Conservation (phyloP, 768 basidiomycete species). For the Cystofilobasidium bisporidii region DNA sequence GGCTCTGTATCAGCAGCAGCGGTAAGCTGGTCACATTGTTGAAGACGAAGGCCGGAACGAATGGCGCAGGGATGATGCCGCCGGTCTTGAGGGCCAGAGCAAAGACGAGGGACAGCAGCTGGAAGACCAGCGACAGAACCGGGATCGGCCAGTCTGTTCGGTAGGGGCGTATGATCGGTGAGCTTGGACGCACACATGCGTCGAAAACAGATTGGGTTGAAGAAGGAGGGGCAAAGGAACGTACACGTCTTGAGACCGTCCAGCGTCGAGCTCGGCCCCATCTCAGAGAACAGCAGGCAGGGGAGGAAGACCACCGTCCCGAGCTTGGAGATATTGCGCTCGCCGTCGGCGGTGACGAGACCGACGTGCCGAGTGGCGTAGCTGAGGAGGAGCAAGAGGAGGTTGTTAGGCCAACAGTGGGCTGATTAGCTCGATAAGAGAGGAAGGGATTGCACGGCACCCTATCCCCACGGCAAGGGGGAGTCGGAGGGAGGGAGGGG, state of each 20-base stretch:
- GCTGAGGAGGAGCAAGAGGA: neutral
- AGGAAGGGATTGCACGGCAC: no score
- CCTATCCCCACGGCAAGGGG: no score
- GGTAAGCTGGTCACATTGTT: slow-evolving; percentile 40
- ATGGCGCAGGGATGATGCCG: slow-evolving; percentile 10
- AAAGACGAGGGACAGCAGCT: slow-evolving; percentile 35
- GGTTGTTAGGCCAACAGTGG: no score
- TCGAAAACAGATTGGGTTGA: no score
- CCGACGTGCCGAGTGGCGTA: slow-evolving; percentile 1
- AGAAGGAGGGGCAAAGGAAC: slow-evolving; percentile 9
- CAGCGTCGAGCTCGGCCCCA: slow-evolving; percentile 38
- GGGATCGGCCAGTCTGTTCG: slow-evolving; percentile 38
- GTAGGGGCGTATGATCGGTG: neutral
- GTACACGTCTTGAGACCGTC: slow-evolving; percentile 34
- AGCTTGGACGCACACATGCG: neutral
- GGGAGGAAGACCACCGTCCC: slow-evolving; percentile 38
- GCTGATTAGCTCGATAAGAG: no score
- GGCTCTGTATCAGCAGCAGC: slow-evolving; percentile 35
- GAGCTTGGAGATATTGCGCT: slow-evolving; percentile 31
- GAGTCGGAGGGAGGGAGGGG: neutral
- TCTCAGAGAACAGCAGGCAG: slow-evolving; percentile 38
- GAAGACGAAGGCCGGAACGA: slow-evolving; percentile 37
- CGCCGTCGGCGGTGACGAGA: slow-evolving; percentile 33
- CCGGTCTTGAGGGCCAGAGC: slow-evolving; percentile 30
- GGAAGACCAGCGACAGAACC: slow-evolving; percentile 35